Conservation (phyloP, 2,329 filamentous ascomycete genomes). For the Colletotrichum musicola region DNA sequence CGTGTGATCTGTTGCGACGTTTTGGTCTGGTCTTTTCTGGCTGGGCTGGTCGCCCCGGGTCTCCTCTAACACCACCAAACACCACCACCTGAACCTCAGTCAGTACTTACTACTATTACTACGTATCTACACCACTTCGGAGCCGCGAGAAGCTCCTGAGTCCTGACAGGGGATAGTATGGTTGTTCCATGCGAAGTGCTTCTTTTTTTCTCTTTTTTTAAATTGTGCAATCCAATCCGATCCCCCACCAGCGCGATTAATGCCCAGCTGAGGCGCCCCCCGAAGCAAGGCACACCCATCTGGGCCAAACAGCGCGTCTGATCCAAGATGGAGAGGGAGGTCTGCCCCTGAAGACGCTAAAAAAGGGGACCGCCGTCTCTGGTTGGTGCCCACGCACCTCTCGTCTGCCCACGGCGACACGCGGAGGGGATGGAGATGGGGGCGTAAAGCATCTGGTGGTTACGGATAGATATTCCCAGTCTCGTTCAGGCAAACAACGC, state of each 20-base stretch:
- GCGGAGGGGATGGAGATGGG: neutral
- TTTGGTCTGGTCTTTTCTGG: slow-evolving; percentile 23
- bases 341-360: slow-evolving; percentile 25
- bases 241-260: slow-evolving; percentile 24
- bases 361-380: neutral
- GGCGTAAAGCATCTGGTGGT: slow-evolving; percentile 9
- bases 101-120: too few species aligned
- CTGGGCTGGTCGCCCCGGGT: neutral
- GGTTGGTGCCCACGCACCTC: slow-evolving; percentile 16
- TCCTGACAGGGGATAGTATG: slow-evolving; percentile 33
- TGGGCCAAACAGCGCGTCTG: slow-evolving; percentile 30
- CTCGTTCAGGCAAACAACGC: too few species aligned
- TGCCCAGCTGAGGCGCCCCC: slow-evolving; percentile 15
- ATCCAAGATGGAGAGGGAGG: slow-evolving; percentile 30
- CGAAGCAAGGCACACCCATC: slow-evolving; percentile 30
- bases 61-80: too few species aligned
- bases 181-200: slow-evolving; percentile 19
- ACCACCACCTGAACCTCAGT: too few species aligned
- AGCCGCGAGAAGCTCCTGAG: slow-evolving; percentile 24
- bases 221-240: slow-evolving; percentile 37
- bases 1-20: slow-evolving; percentile 54
- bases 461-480: slow-evolving; percentile 17
- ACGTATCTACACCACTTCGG: neutral
- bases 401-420: slow-evolving; percentile 6
- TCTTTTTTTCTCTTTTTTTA: slow-evolving; percentile 26